A percentile compares a stretch with the other conserved stretches of the same genome.
phyloP scores from a whole-genome alignment of 495 filamentous ascomycete species.

The Xylaria telfairii region DNA sequence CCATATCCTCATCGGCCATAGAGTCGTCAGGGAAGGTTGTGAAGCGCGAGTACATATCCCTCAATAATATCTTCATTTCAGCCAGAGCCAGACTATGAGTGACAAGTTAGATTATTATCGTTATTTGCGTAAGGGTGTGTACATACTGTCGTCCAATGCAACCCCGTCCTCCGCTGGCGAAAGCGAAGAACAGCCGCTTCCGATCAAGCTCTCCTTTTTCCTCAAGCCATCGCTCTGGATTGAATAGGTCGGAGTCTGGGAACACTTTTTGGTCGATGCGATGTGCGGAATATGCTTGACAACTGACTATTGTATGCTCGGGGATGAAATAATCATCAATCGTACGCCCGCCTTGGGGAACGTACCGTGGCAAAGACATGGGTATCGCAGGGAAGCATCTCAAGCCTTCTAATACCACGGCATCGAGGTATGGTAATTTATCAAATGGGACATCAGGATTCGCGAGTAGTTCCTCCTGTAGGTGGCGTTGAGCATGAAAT shows the following conservation, averaged over 20 bases:
- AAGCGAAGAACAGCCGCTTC: slow-evolving; percentile 56
- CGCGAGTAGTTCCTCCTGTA: slow-evolving; percentile 55
- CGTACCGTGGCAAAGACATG: slow-evolving; percentile 68
- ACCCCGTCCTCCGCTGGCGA: slow-evolving; percentile 61
- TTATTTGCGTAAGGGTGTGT: not conserved
- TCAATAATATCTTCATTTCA: slow-evolving; percentile 69
- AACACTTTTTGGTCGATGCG: slow-evolving; percentile 60
- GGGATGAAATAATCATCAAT: slow-evolving; percentile 58
- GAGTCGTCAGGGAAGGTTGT: slow-evolving; percentile 57
- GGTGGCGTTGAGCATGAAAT: slow-evolving; percentile 47
- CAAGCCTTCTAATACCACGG: slow-evolving; percentile 65
- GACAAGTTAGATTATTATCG: not conserved
- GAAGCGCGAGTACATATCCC: slow-evolving; percentile 63
- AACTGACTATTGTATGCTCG: slow-evolving; percentile 56
- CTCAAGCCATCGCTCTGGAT: slow-evolving; percentile 70
- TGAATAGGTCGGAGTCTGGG: slow-evolving; percentile 59
- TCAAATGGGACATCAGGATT: slow-evolving; percentile 50
- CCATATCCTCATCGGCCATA: slow-evolving; percentile 59
- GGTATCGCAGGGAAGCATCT: slow-evolving; percentile 68
- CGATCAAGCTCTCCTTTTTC: slow-evolving; percentile 53
- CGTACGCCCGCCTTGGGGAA: slow-evolving; percentile 56
- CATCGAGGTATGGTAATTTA: slow-evolving; percentile 63
- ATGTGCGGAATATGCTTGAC: slow-evolving; percentile 61
- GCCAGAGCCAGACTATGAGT: slow-evolving; percentile 63
- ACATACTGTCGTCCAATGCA: slow-evolving; percentile 64